These are phyloP conservation scores for Hypoxylon sp. DNA, from an alignment of 2,329 filamentous ascomycete genomes.

Conservation along the genomic window DNA sequence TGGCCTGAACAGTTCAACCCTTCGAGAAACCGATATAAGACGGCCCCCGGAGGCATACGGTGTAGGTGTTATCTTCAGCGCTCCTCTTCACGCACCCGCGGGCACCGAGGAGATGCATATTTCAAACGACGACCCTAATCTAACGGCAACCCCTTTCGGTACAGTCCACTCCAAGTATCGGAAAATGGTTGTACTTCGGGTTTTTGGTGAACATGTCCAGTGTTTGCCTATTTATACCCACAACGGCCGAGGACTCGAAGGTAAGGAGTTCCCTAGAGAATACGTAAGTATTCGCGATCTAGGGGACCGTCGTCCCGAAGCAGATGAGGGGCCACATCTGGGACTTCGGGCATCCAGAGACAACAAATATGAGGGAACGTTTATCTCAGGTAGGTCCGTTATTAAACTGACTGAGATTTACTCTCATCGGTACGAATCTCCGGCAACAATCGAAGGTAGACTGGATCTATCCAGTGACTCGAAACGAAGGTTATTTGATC, in stretches of 20 bases:
- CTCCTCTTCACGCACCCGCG: slow-evolving; percentile 37
- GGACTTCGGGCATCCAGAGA: slow-evolving; percentile 32
- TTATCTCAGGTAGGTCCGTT: slow-evolving; percentile 40
- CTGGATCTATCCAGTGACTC: slow-evolving; percentile 8
- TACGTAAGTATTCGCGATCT: slow-evolving; percentile 48
- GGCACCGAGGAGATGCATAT: slow-evolving; percentile 34
- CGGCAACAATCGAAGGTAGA: slow-evolving; percentile 48
- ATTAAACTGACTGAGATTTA: slow-evolving; percentile 46
- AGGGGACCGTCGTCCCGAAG: slow-evolving; percentile 13
- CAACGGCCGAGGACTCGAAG: slow-evolving; percentile 45
- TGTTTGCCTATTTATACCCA: slow-evolving; percentile 51
- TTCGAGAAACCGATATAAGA: slow-evolving; percentile 38
- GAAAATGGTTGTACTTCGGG: slow-evolving; percentile 48
- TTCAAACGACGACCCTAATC: slow-evolving; percentile 40
- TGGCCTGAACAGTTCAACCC: slow-evolving; percentile 26
- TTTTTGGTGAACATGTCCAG: slow-evolving; percentile 43
- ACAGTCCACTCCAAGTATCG: slow-evolving; percentile 49
- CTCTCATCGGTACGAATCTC: slow-evolving; percentile 43
- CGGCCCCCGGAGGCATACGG: slow-evolving; percentile 28
- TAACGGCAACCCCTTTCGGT: slow-evolving; percentile 49
- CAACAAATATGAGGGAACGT: slow-evolving; percentile 10
- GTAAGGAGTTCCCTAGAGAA: slow-evolving; percentile 39
- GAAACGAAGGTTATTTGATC: slow-evolving; percentile 13
- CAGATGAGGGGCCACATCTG: slow-evolving; percentile 36
- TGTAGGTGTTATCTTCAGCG: slow-evolving; percentile 44